Base-by-base conservation (phyloP, 2,329 filamentous ascomycete species). In the Bipolaris oryzae region DNA sequence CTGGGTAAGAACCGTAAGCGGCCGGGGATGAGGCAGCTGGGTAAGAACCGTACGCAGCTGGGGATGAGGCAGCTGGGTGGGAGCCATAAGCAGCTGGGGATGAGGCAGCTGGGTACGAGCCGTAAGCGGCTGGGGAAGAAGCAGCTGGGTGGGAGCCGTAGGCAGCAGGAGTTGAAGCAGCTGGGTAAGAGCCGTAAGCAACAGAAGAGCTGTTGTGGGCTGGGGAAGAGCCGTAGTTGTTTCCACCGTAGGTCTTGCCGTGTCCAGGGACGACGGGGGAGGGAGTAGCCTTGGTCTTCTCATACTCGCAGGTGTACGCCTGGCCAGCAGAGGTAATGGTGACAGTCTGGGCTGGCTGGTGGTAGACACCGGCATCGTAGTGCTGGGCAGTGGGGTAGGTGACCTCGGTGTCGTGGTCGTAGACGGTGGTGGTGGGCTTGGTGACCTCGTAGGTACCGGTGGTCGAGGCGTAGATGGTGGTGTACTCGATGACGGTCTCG, bases 371-470 rank as follows among this genome's bases (percentile, higher is more conserved):
- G 0, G 69, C 59, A 13, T 58, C 39, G 58, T 69, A 70, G 21
- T 60, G 48, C 9, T 54, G 62, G 33, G 68, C 63, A 50, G 69
- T 73, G 34, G 58, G 64, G 48, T 60, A 76, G 45, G 47, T 67
- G 34, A 72, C 68, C 49, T 53, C 60, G 25, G 71, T 67, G 55
- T 66, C 57, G 37, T 69, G 59, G 44, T 63, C 67, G 38, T 66
- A 69, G 41, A 55, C 43, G 48, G 76, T 74, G 23, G 67, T 60
- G 49, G 75, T 76, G 16, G 74, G 72, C 60, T 75, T 73, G 20
- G 60, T 50, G 54, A 77, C 66, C 41, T 66, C 66, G 64, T 74
- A 70, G 43, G 63, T 61, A 28, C 70, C 71, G 28, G 72, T 62
- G 37, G 50, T 59, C 33, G 61, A 55, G 51, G 60, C 62, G 25